Evolutionary conservation across 495 filamentous ascomycete genomes (phyloP), one percentile per base, ranked within the genome.

Genomic region (Penicillium diatomitis): DNA sequence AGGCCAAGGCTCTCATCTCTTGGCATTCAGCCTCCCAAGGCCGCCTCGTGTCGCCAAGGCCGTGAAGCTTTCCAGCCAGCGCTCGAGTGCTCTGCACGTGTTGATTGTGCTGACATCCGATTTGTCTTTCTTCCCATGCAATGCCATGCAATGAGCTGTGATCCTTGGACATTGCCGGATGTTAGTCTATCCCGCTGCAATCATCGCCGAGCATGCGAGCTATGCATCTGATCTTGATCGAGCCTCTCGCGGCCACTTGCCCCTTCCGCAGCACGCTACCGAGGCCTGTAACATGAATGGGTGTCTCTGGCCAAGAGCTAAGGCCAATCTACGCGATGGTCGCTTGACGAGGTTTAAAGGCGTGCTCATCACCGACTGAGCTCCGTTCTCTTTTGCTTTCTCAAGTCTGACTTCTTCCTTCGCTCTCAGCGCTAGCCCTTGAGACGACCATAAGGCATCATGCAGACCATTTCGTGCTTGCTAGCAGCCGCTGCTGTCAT

Each of bases 401-500:
- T 20, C 20, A 20, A 20, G 20, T 20, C 34, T 36, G 34, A 36
- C 41, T 44, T 44, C 29, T 40, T 32, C 3, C 28, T 34, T 28
- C 8, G 11, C 28, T 20, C 0, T 20, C 20, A 20, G 20, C 20
- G 20, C 20, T 20, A 20, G 20, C 20, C 20, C 20, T 20, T 29
- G 31, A 12, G 32, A 30, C 32, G 40, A 38, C 51, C 27, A 28
- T n/a, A 31, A 27, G 38, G 52, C 56, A 63, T 29, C 1, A 67
- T 67, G 64, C 64, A 53, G 40, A 32, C 43, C 30, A 31, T 56
- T 5, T 46, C 44, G 6, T 50, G 50, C 8, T 45, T 67, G 39
- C 39, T 55, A 10, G 44, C 48, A 31, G n/a, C 55, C 27, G 60
- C 60, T 8, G 51, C 56, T 11, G 47, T 64, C 27, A 46, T 52